phyloP scores from a whole-genome alignment of 345 rosid genomes.

The Eucalyptus globulus region DNA sequence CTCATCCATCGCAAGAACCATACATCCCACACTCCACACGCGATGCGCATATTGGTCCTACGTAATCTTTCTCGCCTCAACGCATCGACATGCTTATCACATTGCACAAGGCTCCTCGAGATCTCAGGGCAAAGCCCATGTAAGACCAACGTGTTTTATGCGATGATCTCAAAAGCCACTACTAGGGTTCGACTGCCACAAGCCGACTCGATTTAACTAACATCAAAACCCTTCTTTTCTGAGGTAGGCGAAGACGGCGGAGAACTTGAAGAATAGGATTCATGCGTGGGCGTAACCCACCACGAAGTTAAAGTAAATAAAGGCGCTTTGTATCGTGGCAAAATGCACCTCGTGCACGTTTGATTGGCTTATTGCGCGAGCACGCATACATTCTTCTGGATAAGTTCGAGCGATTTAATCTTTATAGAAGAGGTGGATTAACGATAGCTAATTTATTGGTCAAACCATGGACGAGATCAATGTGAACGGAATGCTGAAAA shows the following conservation, averaged over 20 bases:
- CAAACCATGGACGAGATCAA: neutral
- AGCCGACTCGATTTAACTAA: neutral
- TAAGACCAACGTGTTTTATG: neutral
- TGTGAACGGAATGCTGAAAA: neutral
- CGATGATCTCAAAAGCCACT: neutral
- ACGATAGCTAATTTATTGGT: neutral
- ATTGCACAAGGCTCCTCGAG: neutral
- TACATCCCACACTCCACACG: neutral
- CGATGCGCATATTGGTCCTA: neutral
- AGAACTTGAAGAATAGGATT: neutral
- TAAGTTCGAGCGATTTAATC: neutral
- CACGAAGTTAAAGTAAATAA: neutral
- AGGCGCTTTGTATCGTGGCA: neutral
- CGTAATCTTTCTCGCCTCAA: neutral
- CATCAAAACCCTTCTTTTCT: neutral
- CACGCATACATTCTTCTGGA: neutral
- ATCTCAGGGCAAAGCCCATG: neutral
- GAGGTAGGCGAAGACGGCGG: neutral
- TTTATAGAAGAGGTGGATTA: neutral
- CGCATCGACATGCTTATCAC: neutral
- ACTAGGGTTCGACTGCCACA: neutral
- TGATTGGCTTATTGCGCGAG: neutral
- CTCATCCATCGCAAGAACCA: neutral
- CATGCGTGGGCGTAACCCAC: neutral
- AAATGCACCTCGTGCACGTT: neutral